phyloP scores from a whole-genome alignment of 192 early-diverging fungal genomes.

The Pecoramyces ruminantium region DNA sequence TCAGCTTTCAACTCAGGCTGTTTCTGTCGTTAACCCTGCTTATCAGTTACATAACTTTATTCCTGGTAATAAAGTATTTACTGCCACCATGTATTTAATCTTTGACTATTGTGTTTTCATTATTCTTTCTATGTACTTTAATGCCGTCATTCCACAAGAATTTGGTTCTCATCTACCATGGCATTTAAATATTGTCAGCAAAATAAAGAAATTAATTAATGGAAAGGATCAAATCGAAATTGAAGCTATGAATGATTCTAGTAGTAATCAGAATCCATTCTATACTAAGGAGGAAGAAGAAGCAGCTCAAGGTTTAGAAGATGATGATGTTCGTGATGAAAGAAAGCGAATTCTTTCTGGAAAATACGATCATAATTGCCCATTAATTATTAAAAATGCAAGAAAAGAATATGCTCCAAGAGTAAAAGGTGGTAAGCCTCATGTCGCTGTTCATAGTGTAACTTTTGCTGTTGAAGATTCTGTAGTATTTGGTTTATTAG shows the following conservation, averaged over 20 bases:
- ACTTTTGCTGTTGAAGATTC: conserved; percentile 40
- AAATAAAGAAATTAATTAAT: conserved; percentile 9
- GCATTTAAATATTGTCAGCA: conserved; percentile 29
- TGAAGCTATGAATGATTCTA: not conserved
- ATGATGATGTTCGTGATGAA: conserved; percentile 46
- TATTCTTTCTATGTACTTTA: conserved; percentile 9
- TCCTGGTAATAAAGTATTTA: conserved; percentile 28
- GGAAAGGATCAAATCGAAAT: not conserved
- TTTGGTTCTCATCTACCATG: conserved; percentile 45
- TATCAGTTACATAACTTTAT: too few species aligned
- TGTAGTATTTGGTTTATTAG: conserved; percentile 48
- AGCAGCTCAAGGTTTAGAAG: conserved; percentile 14
- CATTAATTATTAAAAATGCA: conserved; percentile 37
- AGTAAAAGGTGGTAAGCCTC: conserved; percentile 12
- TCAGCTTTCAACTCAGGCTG: conserved; percentile 25
- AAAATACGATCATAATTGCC: conserved; percentile 14
- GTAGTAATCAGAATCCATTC: not conserved
- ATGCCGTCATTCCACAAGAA: conserved; percentile 25
- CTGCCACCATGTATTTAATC: conserved; percentile 32
- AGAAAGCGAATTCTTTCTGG: conserved; percentile 21
- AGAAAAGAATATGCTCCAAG: conserved; percentile 28
- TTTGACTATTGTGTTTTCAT: conserved; percentile 26
- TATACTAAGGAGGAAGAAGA: not conserved
- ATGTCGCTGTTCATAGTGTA: conserved; percentile 46
- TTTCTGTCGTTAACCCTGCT: too few species aligned